Evolutionary conservation across 1,284 basidiomycete species (phyloP).

Genomic region (Sporisorium iseilematis-ciliati): DNA sequence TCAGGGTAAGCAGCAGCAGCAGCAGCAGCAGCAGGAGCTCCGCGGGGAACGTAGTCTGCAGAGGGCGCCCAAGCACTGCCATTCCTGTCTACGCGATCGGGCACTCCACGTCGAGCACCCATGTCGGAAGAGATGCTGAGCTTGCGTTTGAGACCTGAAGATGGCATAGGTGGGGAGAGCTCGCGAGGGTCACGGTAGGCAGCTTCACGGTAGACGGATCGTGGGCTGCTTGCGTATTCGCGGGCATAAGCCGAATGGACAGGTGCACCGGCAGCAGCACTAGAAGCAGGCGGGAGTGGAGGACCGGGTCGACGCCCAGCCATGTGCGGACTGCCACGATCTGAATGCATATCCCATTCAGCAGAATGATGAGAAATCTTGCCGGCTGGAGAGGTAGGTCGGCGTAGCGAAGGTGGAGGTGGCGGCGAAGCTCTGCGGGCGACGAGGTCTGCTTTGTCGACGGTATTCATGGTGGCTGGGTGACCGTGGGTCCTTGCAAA

Average conservation of each 20-base stretch:
- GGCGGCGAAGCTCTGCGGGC: conserved; percentile 34
- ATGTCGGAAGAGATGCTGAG: conserved; percentile 40
- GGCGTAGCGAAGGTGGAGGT: conserved; percentile 25
- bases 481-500: not conserved
- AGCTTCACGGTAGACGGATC: conserved; percentile 29
- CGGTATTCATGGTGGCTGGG: conserved; percentile 17
- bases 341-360: conserved; percentile 45
- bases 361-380: conserved; percentile 43
- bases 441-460: conserved; percentile 22
- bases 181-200: conserved; percentile 44
- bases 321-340: conserved; percentile 39
- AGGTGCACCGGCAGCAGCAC: conserved; percentile 7
- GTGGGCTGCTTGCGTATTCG: conserved; percentile 40
- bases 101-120: conserved; percentile 15
- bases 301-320: conserved; percentile 24
- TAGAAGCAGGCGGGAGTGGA: conserved; percentile 13
- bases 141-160: conserved; percentile 35
- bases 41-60: conserved; percentile 27
- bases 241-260: conserved; percentile 24
- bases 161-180: conserved; percentile 23
- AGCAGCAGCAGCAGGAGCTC: not conserved
- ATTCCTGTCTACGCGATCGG: conserved; percentile 35
- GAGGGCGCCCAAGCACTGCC: conserved; percentile 15
- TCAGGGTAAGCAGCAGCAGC: conserved; percentile 25
- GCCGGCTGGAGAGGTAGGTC: conserved; percentile 41